Evolutionary conservation across 1,139 yeast genomes (phyloP).

Genomic region (Kurtzmaniella quercitrusa): DNA sequence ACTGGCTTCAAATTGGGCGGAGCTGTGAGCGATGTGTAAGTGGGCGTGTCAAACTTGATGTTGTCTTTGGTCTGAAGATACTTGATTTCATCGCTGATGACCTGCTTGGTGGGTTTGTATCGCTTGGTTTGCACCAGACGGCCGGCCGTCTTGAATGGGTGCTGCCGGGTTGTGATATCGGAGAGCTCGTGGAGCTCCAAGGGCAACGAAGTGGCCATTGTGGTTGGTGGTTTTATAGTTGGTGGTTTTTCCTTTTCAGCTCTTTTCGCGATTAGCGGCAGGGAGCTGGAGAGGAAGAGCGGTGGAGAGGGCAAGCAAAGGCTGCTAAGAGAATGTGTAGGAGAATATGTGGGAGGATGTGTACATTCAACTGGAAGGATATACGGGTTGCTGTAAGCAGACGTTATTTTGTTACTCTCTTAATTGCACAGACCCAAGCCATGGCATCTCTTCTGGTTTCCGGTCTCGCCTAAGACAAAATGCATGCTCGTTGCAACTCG

Average conservation of each 20-base stretch:
- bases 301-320: too few relatives aligned
- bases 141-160: conserved; percentile 43
- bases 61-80: conserved; percentile 43
- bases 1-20: conserved; percentile 85
- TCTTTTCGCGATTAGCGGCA: conserved; percentile 7
- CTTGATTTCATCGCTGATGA: conserved; percentile 72
- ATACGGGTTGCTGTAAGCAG: too few relatives aligned
- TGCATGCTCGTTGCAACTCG: too few relatives aligned
- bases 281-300: too few relatives aligned
- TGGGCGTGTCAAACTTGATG: conserved; percentile 45
- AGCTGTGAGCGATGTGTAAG: conserved; percentile 65
- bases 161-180: conserved; percentile 38
- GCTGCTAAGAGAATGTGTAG: too few relatives aligned
- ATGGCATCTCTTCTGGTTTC: too few relatives aligned
- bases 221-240: not conserved
- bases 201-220: conserved; percentile 5
- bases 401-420: too few relatives aligned
- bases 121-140: conserved; percentile 39
- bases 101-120: conserved; percentile 73
- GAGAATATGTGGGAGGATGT: too few relatives aligned
- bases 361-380: too few relatives aligned
- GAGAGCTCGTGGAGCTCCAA: conserved; percentile 34
- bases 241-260: too few relatives aligned
- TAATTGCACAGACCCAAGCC: too few relatives aligned
- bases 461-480: too few relatives aligned